A percentile compares a stretch with the other conserved stretches of the same genome.
phyloP scores from a whole-genome alignment of 192 early-diverging fungal genomes.

The Gaertneriomyces sp. region DNA sequence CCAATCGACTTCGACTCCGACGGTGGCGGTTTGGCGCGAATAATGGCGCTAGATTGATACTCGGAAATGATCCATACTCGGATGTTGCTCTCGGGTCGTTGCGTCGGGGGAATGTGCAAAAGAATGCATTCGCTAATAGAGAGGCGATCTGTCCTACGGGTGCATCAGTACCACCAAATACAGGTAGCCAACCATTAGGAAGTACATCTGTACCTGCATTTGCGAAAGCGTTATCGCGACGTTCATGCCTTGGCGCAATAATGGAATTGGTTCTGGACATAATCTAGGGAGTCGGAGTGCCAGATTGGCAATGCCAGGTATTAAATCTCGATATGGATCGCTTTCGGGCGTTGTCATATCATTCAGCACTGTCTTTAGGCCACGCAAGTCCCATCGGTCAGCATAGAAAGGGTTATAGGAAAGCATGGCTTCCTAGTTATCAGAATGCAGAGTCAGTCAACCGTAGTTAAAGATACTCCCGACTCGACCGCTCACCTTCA shows the following conservation, averaged over 20 bases:
- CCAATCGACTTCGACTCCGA: background rate
- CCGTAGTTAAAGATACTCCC: background rate
- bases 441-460: background rate
- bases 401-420: conserved; percentile 22
- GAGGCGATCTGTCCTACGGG: conserved; percentile 26
- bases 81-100: conserved; percentile 20
- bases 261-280: conserved; percentile 32
- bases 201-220: conserved; percentile 24
- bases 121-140: conserved; percentile 48
- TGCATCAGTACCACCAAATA: conserved; percentile 1
- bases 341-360: background rate
- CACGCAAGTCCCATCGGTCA: conserved; percentile 23
- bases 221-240: conserved; percentile 43
- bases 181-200: background rate
- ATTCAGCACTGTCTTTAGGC: conserved; percentile 19
- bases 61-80: conserved; percentile 31
- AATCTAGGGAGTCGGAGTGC: conserved; percentile 36
- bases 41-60: conserved; percentile 32
- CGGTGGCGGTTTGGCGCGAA: conserved; percentile 12
- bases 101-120: conserved; percentile 40
- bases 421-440: conserved; percentile 15
- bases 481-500: background rate
- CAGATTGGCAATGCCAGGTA: conserved; percentile 34
- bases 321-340: conserved; percentile 1
- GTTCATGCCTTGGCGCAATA: conserved; percentile 26